Conservation (phyloP, 177 flowering plant genomes). For the Vitis hybrid region DNA sequence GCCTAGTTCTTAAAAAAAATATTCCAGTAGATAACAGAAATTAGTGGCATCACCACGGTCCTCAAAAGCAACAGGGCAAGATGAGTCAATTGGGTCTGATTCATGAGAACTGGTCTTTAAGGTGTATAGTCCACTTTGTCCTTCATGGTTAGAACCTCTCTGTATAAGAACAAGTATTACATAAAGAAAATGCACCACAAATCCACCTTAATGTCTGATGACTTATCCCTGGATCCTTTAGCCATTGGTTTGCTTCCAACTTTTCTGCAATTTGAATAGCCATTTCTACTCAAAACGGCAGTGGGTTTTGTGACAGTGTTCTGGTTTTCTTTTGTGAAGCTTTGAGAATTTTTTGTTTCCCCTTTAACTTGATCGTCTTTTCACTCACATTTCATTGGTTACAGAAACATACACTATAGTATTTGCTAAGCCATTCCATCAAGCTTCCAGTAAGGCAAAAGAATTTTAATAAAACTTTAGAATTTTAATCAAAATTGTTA, state of each 20-base stretch:
- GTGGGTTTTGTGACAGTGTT: slow-evolving; percentile 3
- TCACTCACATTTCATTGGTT: too few species aligned
- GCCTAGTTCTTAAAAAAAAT: slow-evolving; percentile 68
- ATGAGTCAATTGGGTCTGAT: slow-evolving; percentile 16
- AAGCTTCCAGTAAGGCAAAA: neutral
- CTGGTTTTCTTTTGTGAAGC: slow-evolving; percentile 16
- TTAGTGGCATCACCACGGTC: slow-evolving; percentile 83
- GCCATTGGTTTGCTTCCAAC: slow-evolving; percentile 15
- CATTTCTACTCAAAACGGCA: slow-evolving; percentile 7
- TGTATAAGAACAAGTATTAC: slow-evolving; percentile 68
- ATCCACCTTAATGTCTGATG: slow-evolving; percentile 22
- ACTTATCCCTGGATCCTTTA: slow-evolving; percentile 14
- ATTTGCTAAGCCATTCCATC: too few species aligned
- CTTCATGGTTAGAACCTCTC: slow-evolving; percentile 45
- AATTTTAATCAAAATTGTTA: neutral
- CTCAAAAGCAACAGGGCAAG: slow-evolving; percentile 73
- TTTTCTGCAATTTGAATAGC: slow-evolving; percentile 18
- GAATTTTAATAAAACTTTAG: neutral
- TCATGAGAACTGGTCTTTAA: slow-evolving; percentile 32
- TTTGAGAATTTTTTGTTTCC: slow-evolving; percentile 18
- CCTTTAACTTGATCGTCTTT: slow-evolving; percentile 15
- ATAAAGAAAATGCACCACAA: slow-evolving; percentile 73
- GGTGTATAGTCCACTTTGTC: slow-evolving; percentile 55
- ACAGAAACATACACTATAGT: too few species aligned
- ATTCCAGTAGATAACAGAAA: slow-evolving; percentile 74